Conservation (phyloP, 2,329 filamentous ascomycete species). For the Ploettnerulaceae sp. region DNA sequence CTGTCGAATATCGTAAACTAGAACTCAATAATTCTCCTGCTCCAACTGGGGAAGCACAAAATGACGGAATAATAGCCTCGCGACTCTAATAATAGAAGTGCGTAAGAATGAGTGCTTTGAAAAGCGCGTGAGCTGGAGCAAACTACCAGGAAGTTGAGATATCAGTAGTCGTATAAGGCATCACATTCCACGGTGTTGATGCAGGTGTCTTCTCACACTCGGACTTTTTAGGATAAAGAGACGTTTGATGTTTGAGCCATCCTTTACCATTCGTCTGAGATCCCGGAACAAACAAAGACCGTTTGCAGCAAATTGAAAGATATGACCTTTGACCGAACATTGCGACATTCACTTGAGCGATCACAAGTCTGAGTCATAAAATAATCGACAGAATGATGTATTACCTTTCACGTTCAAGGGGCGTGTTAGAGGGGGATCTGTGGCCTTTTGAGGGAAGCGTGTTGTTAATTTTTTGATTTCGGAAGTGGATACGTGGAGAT, state of each 20-base stretch:
- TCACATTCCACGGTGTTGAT: slow-evolving; percentile 11
- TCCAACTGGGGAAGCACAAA: no score
- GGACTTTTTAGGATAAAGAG: slow-evolving; percentile 2
- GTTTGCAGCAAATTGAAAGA: slow-evolving; percentile 3
- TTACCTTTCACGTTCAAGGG: neutral
- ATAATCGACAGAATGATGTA: neutral
- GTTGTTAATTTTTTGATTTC: neutral
- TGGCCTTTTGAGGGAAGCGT: neutral
- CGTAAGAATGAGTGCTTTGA: no score
- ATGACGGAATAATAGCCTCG: no score
- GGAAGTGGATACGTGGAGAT: neutral
- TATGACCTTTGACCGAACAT: neutral
- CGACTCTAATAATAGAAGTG: no score
- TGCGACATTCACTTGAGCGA: slow-evolving; percentile 1
- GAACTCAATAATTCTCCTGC: no score
- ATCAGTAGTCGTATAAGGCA: slow-evolving; percentile 3
- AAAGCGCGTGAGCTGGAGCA: no score
- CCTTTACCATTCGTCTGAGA: slow-evolving; percentile 7
- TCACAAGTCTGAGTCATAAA: slow-evolving; percentile 5
- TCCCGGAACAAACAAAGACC: slow-evolving; percentile 2
- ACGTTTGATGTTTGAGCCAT: slow-evolving; percentile 4
- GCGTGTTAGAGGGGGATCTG: neutral
- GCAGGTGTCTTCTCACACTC: neutral
- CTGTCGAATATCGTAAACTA: no score
- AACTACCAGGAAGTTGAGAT: neutral